phyloP scores from a whole-genome alignment of 1,284 basidiomycete genomes.

The Moniliella sp. region DNA sequence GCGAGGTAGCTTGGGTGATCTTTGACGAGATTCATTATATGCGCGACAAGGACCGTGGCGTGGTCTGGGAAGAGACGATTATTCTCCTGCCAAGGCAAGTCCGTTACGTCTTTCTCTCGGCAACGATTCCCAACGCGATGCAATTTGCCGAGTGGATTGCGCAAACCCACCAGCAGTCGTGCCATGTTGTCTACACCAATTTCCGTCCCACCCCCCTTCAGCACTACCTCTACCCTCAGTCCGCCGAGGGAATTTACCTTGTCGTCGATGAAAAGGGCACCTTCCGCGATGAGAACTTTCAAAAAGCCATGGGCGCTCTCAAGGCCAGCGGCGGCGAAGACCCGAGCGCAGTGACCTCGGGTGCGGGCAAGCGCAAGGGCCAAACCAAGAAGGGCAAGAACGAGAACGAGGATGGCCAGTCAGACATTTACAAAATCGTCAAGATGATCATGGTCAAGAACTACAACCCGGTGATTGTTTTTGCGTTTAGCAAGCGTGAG shows the following conservation, averaged over 20 bases:
- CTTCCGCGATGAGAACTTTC: slow-evolving; percentile 91
- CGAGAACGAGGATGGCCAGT: too few species aligned
- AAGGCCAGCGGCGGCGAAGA: slow-evolving; percentile 61
- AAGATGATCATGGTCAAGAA: slow-evolving; percentile 97
- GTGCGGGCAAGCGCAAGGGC: slow-evolving; percentile 48
- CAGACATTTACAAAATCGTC: slow-evolving; percentile 95
- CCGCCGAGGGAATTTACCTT: slow-evolving; percentile 85
- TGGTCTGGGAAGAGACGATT: slow-evolving; percentile 59
- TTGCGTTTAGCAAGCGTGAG: slow-evolving; percentile 93
- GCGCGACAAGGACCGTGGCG: slow-evolving; percentile 64
- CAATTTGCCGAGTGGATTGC: slow-evolving; percentile 98
- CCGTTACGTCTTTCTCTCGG: slow-evolving; percentile 95
- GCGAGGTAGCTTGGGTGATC: slow-evolving; percentile 97
- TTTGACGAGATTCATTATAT: slow-evolving; percentile 99
- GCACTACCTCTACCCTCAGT: slow-evolving; percentile 90
- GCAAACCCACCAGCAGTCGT: slow-evolving; percentile 87
- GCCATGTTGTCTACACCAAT: slow-evolving; percentile 97
- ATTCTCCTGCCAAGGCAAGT: slow-evolving; percentile 87
- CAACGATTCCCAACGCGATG: slow-evolving; percentile 98
- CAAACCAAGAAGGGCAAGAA: slow-evolving; percentile 65
- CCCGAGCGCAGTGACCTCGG: slow-evolving; percentile 56
- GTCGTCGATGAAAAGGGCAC: slow-evolving; percentile 94
- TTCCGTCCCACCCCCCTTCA: slow-evolving; percentile 93
- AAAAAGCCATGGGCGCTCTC: slow-evolving; percentile 85
- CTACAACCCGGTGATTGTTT: slow-evolving; percentile 94